Evolutionary conservation across 768 basidiomycete species (phyloP).

Genomic region (Kwoniella sp.): DNA sequence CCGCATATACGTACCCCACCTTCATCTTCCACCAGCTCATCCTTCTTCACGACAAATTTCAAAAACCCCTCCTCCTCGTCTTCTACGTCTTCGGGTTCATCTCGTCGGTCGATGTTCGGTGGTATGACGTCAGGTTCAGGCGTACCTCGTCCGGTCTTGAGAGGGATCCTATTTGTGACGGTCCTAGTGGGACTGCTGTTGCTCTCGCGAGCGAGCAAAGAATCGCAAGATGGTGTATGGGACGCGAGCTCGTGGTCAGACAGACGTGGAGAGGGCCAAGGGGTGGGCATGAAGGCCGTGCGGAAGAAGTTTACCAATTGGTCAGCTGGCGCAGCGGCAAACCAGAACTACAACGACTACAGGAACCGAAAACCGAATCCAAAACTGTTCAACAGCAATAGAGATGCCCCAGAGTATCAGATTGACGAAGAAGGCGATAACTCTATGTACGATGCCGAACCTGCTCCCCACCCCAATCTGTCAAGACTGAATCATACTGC

Average conservation of each 20-base stretch:
- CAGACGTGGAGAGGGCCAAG: constrained; percentile 12
- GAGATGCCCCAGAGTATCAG: not conserved
- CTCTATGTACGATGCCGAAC: not conserved
- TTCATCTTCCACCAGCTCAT: not conserved
- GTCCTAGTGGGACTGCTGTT: constrained; percentile 8
- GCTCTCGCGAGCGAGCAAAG: constrained; percentile 2
- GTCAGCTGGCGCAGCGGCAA: not conserved
- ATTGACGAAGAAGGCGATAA: not conserved
- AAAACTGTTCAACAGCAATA: not conserved
- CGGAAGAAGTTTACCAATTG: constrained; percentile 16
- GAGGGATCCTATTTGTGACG: not conserved
- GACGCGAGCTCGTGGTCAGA: constrained; percentile 40
- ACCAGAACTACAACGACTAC: not conserved
- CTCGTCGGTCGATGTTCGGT: not conserved
- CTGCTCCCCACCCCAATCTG: constrained; percentile 6
- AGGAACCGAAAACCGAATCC: not conserved
- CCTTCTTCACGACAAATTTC: constrained; percentile 12
- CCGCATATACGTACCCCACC: constrained; percentile 22
- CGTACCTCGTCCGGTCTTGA: constrained; percentile 8
- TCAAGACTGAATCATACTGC: not conserved
- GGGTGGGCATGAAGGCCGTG: constrained; percentile 18
- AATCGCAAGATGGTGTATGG: constrained; percentile 37
- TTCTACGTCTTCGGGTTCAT: constrained; percentile 1
- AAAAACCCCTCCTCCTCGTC: constrained; percentile 2
- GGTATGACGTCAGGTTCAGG: not conserved